These are phyloP conservation scores for Bathelium albidoporum DNA, from an alignment of 495 filamentous ascomycete genomes.

Conservation along the genomic window DNA sequence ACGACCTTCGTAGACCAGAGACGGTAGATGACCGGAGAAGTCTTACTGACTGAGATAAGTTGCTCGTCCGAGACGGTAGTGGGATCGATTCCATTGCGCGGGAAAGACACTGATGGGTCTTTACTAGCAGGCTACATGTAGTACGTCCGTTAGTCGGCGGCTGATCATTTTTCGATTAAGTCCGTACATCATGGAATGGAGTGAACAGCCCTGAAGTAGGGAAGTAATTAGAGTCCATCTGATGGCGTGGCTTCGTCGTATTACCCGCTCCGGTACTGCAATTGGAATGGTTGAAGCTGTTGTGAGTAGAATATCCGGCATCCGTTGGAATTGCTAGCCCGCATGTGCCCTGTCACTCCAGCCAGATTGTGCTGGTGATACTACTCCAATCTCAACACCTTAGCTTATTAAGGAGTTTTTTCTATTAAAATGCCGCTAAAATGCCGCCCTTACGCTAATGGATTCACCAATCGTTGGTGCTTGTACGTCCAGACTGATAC, in stretches of 20 bases:
- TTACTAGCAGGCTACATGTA: not conserved
- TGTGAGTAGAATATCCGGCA: not conserved
- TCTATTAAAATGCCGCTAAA: not conserved
- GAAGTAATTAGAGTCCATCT: not conserved
- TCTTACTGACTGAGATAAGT: not conserved
- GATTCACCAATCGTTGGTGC: not conserved
- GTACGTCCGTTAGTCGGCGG: not conserved
- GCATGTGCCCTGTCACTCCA: not conserved
- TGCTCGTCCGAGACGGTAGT: not conserved
- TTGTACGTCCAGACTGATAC: not conserved
- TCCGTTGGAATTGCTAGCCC: not conserved
- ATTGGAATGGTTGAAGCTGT: not conserved
- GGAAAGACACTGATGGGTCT: not conserved
- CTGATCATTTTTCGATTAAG: not conserved
- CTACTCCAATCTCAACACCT: too few relatives aligned
- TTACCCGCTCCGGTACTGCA: not conserved
- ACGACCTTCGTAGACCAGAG: not conserved
- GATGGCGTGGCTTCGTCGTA: not conserved
- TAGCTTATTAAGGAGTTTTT: not conserved
- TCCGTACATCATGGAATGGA: not conserved
- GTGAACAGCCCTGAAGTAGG: not conserved
- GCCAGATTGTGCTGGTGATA: not conserved
- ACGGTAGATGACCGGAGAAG: not conserved
- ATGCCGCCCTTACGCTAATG: not conserved
- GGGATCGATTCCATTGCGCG: not conserved